A percentile compares a stretch with the other conserved stretches of the same genome.
phyloP scores from a whole-genome alignment of 208 protist species.

The Angomonas desouzai region DNA sequence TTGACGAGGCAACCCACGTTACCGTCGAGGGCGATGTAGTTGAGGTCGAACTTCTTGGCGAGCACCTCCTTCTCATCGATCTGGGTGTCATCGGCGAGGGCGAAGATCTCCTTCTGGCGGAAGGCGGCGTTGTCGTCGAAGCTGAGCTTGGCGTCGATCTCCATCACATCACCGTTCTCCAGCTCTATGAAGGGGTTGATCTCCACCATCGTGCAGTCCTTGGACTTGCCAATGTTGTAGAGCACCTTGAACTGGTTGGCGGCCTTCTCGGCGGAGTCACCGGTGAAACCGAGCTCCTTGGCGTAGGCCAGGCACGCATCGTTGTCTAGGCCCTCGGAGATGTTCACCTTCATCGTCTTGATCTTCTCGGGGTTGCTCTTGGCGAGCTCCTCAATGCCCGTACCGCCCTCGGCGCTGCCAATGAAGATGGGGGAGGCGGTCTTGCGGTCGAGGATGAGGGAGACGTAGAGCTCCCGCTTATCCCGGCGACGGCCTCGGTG shows the following conservation, averaged over 20 bases:
- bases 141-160: constrained; percentile 98
- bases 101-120: constrained; percentile 96
- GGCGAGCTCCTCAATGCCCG: constrained; percentile 98
- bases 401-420: constrained; percentile 95
- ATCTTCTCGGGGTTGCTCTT: constrained; percentile 94
- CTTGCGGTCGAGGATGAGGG: constrained; percentile 97
- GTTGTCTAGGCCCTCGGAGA: constrained; percentile 90
- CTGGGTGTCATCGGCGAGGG: constrained; percentile 91
- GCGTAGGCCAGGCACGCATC: constrained; percentile 82
- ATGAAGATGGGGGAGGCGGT: constrained; percentile 91
- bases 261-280: constrained; percentile 70
- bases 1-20: constrained; percentile 98
- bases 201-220: constrained; percentile 97
- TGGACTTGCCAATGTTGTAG: constrained; percentile 97
- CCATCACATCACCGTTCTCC: constrained; percentile 92
- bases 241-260: constrained; percentile 93
- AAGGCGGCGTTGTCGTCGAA: constrained; percentile 99
- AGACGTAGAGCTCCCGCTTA: constrained; percentile 98
- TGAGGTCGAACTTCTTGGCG: constrained; percentile 96
- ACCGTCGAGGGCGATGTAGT: constrained; percentile 99
- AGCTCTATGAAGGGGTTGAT: constrained; percentile 99
- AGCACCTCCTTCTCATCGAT: constrained; percentile 95
- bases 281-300: constrained; percentile 89
- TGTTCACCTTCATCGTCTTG: constrained; percentile 92
- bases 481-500: constrained; percentile 85